Evolutionary conservation across 2,329 filamentous ascomycete species (phyloP), one percentile per base, ranked within the genome.

Genomic region (Penicillium italicum): DNA sequence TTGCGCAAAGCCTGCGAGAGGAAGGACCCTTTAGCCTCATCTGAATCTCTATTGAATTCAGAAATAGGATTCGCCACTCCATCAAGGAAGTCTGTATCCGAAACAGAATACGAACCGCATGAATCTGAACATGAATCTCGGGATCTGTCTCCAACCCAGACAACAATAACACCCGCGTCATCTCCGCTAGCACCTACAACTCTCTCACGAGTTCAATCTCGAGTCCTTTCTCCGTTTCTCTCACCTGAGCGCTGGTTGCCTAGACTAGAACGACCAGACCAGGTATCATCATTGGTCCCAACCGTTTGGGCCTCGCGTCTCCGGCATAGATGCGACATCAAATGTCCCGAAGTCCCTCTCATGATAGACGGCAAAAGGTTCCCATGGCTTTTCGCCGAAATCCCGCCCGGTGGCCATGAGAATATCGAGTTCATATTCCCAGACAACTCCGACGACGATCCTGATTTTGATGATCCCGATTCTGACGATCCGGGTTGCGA

Each of bases 291-390:
- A 14, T 43, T 30, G 4, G 10, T 4, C 8, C 8, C 4, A 6
- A 41, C 38, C 2, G 14, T n/a, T 14, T 41, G 38, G 38, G 3
- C 26, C 11, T 20, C n/a, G 26, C 41, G 26, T 30, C 41, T 43
- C 6, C 41, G 40, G 8, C 10, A 6, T 12, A 43, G 3, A 28
- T 8, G 24, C 6, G 5, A 43, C 16, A 43, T 28, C 5, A 18
- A 3, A 0, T 3, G 9, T 6, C 3, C 16, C 9, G 1, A 28
- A 3, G 3, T 4, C 1, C 10, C 26, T 14, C n/a, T 43, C 24
- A 20, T 30, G 41, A 20, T 43, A 20, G n/a, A 30, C 26, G n/a
- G 41, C 26, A 30, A 14, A 11, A 30, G 11, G 8, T 20, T 4
- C 7, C 41, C 10, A 30, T 0, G 16, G 2, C 26, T 43, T 14